Conservation (phyloP, 352 stramenopile genomes). For the Phytophthora syringae region DNA sequence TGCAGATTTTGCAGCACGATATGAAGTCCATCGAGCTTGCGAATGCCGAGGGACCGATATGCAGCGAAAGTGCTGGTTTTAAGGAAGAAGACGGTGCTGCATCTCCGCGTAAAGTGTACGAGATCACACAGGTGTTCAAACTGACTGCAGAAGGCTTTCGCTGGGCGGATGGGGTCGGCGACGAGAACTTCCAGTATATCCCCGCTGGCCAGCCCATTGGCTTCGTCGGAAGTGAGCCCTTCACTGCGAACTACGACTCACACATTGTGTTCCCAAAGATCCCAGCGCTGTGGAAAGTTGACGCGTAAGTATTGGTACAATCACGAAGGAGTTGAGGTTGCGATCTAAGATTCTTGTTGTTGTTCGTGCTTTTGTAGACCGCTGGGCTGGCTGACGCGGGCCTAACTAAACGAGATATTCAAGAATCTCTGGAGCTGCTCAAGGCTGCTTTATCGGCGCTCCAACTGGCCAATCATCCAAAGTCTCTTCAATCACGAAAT, state of each 20-base stretch:
- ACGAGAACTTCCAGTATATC: slow-evolving; percentile 67
- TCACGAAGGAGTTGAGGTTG: background rate
- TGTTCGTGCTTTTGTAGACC: slow-evolving; percentile 33
- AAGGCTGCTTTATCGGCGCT: no score
- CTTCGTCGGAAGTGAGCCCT: slow-evolving; percentile 48
- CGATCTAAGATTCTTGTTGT: slow-evolving; percentile 7
- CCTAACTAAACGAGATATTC: no score
- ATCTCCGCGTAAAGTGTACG: slow-evolving; percentile 25
- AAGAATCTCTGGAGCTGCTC: no score
- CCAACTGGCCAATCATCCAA: no score
- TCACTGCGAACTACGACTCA: slow-evolving; percentile 63
- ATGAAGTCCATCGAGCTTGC: slow-evolving; percentile 37
- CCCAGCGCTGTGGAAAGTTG: slow-evolving; percentile 57
- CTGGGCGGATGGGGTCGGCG: slow-evolving; percentile 61
- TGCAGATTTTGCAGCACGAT: slow-evolving; percentile 60
- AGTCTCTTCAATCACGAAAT: background rate
- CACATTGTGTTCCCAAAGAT: slow-evolving; percentile 79
- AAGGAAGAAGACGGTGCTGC: background rate
- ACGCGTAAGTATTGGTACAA: slow-evolving; percentile 41
- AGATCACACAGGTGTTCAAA: slow-evolving; percentile 73
- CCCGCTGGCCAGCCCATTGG: slow-evolving; percentile 49
- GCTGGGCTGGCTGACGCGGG: slow-evolving; percentile 61
- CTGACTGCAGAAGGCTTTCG: slow-evolving; percentile 60
- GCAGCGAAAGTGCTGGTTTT: background rate
- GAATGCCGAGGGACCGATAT: slow-evolving; percentile 13